Evolutionary conservation across 2,329 filamentous ascomycete species (phyloP).

Genomic region (Anthostomella pinea): DNA sequence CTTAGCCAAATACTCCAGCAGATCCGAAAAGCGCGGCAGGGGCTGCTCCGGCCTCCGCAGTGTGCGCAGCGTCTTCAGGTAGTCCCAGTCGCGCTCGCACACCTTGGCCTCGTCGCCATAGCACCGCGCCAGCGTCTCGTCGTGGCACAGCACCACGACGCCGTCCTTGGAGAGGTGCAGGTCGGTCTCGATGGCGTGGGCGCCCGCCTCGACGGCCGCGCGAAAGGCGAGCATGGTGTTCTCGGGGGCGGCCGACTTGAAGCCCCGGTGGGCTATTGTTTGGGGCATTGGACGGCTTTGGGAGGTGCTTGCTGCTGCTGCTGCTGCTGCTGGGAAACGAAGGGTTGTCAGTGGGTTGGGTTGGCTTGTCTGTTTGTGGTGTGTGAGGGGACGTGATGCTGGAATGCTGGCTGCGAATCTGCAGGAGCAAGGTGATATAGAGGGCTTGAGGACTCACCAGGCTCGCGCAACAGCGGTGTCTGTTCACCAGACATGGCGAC

Average conservation of each 20-base stretch:
- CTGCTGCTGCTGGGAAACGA: too few relatives aligned
- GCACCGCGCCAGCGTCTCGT: slow-evolving; percentile 74
- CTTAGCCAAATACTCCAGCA: slow-evolving; percentile 68
- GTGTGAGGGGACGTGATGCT: neutral
- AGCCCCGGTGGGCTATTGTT: slow-evolving; percentile 75
- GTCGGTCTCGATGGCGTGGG: slow-evolving; percentile 85
- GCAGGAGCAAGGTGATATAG: neutral
- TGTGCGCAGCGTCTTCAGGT: slow-evolving; percentile 50
- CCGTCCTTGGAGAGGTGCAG: slow-evolving; percentile 79
- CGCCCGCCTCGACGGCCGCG: slow-evolving; percentile 64
- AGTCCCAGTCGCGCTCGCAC: slow-evolving; percentile 72
- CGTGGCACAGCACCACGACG: slow-evolving; percentile 83
- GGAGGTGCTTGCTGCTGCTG: neutral
- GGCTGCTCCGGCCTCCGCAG: slow-evolving; percentile 62
- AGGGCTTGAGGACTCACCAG: neutral
- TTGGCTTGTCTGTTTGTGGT: neutral
- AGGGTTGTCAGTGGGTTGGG: neutral
- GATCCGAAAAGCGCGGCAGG: slow-evolving; percentile 72
- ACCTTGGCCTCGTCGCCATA: slow-evolving; percentile 74
- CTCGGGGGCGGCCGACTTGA: slow-evolving; percentile 75
- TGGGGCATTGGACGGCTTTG: slow-evolving; percentile 50
- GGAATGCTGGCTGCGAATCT: too few relatives aligned
- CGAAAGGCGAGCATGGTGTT: slow-evolving; percentile 81
- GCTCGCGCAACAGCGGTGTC: neutral
- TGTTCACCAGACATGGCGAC: neutral